phyloP scores from a whole-genome alignment of 163 green algal genomes.

The Chlamydomonas reinhardtii region DNA sequence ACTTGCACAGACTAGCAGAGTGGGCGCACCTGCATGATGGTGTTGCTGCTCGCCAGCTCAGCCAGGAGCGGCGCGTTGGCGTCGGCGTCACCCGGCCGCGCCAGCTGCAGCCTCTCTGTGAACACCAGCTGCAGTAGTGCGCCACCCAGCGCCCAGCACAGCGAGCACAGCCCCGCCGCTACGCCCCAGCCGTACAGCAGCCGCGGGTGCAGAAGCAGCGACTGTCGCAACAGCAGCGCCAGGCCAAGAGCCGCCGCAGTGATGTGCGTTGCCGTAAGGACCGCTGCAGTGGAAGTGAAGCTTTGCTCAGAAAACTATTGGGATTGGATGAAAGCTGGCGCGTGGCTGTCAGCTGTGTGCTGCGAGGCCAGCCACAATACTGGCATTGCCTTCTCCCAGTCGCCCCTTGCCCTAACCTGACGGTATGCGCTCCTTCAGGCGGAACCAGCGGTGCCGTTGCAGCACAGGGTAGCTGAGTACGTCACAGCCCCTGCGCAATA shows the following conservation, averaged over 20 bases:
- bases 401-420: not conserved
- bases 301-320: not conserved
- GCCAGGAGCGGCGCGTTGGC: constrained; percentile 53
- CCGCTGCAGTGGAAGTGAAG: not conserved
- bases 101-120: constrained; percentile 57
- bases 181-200: constrained; percentile 34
- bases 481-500: constrained; percentile 39
- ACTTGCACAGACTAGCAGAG: too few relatives aligned
- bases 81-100: constrained; percentile 18
- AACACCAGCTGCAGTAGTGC: constrained; percentile 60
- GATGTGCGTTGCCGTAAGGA: not conserved
- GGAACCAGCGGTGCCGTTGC: constrained; percentile 60
- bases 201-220: constrained; percentile 19
- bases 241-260: not conserved
- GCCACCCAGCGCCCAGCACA: constrained; percentile 38
- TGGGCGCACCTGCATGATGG: constrained; percentile 14
- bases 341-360: not conserved
- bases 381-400: too few relatives aligned
- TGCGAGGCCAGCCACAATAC: not conserved
- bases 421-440: constrained; percentile 56
- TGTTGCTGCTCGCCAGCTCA: constrained; percentile 15
- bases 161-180: constrained; percentile 4
- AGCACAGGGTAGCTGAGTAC: constrained; percentile 58
- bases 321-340: not conserved
- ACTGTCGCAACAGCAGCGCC: not conserved